These are phyloP conservation scores for Erythrobasidium hasegawianum DNA, from an alignment of 1,284 basidiomycete genomes.

Conservation along the genomic window DNA sequence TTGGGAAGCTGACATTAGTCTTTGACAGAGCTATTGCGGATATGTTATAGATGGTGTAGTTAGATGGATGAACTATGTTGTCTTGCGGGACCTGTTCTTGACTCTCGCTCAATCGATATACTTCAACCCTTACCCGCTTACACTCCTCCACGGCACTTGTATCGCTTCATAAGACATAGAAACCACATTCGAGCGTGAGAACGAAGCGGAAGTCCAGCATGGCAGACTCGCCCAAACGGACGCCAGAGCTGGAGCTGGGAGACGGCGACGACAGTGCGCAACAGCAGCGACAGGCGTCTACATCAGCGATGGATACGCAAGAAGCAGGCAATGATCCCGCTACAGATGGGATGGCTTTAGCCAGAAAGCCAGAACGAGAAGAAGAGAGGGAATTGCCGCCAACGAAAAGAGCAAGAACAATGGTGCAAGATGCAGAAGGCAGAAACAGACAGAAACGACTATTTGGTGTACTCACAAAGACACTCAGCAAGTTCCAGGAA, in stretches of 20 bases:
- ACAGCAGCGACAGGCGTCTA: neutral
- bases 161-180: neutral
- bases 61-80: neutral
- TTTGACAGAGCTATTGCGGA: slow-evolving; percentile 22
- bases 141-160: neutral
- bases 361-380: neutral
- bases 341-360: neutral
- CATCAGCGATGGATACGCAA: neutral
- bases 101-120: neutral
- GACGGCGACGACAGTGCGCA: neutral
- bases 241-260: neutral
- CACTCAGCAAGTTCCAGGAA: slow-evolving; percentile 40
- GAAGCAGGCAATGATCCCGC: neutral
- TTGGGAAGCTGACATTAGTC: neutral
- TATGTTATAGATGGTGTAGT: slow-evolving; percentile 16
- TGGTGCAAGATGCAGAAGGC: slow-evolving; percentile 15
- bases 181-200: neutral
- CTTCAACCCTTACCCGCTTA: neutral
- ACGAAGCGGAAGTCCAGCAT: neutral
- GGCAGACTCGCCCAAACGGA: neutral
- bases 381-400: slow-evolving; percentile 32
- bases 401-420: slow-evolving; percentile 34
- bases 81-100: neutral
- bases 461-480: slow-evolving; percentile 43
- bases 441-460: slow-evolving; percentile 35